These are phyloP conservation scores for Suhomyces panamericanus DNA, from an alignment of 1,139 yeast genomes.

Conservation along the genomic window DNA sequence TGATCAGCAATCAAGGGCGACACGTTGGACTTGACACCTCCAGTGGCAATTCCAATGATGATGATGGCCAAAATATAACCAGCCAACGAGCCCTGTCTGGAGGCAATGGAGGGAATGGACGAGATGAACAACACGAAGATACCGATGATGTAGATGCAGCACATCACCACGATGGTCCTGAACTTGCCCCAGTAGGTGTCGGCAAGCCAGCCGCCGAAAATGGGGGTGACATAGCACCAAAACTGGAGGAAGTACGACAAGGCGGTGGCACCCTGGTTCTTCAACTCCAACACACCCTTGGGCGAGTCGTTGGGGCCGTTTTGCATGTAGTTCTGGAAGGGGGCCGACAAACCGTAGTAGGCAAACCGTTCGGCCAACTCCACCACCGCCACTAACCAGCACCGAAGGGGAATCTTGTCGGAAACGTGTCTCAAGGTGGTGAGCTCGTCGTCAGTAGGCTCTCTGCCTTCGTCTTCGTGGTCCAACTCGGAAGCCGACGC, in stretches of 20 bases:
- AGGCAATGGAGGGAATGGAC: constrained; percentile 66
- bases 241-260: constrained; percentile 24
- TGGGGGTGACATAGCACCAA: constrained; percentile 26
- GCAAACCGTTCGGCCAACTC: constrained; percentile 26
- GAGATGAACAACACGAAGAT: constrained; percentile 65
- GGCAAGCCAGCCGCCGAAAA: constrained; percentile 26
- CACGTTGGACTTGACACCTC: constrained; percentile 24
- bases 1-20: constrained; percentile 26
- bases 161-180: constrained; percentile 42
- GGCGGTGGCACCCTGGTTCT: constrained; percentile 46
- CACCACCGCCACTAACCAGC: constrained; percentile 25
- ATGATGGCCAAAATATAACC: constrained; percentile 61
- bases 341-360: constrained; percentile 51
- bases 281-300: constrained; percentile 63
- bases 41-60: constrained; percentile 68
- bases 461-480: constrained; percentile 15
- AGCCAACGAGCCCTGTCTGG: constrained; percentile 46
- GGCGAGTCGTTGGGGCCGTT: constrained; percentile 43
- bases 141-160: constrained; percentile 61
- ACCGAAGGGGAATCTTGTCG: constrained; percentile 23
- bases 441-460: constrained; percentile 22
- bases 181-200: constrained; percentile 25
- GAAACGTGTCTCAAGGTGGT: constrained; percentile 22
- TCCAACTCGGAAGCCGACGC: neutral
- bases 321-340: constrained; percentile 78